Evolutionary conservation across 2,329 filamentous ascomycete species (phyloP).

Genomic region (Penicillium sp.): DNA sequence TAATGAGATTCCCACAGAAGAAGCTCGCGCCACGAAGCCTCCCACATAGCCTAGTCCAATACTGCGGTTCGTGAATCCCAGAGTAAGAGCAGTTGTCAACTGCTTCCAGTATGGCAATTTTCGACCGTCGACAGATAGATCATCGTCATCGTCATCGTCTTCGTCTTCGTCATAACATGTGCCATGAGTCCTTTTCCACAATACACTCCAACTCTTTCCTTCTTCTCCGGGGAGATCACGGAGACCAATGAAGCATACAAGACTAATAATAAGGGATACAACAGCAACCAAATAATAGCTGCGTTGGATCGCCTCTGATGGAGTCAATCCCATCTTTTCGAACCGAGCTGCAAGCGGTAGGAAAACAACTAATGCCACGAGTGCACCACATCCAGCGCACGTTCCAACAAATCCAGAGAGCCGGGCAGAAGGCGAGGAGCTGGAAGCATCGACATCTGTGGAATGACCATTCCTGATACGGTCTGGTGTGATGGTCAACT

Average conservation of each 20-base stretch:
- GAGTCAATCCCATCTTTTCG: slow-evolving; percentile 67
- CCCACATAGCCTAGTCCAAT: slow-evolving; percentile 88
- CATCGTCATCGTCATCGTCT: slow-evolving; percentile 10
- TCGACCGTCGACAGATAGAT: neutral
- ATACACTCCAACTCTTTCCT: slow-evolving; percentile 66
- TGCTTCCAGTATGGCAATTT: slow-evolving; percentile 49
- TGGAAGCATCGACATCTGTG: slow-evolving; percentile 9
- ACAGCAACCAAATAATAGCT: slow-evolving; percentile 84
- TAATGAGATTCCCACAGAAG: slow-evolving; percentile 89
- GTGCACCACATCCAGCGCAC: slow-evolving; percentile 87
- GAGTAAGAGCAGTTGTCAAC: slow-evolving; percentile 61
- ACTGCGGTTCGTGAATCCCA: slow-evolving; percentile 72
- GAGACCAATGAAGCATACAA: slow-evolving; percentile 77
- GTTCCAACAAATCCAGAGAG: slow-evolving; percentile 88
- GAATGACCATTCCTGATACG: slow-evolving; percentile 35
- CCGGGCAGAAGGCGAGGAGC: slow-evolving; percentile 52
- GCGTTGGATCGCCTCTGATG: slow-evolving; percentile 71
- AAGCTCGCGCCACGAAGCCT: slow-evolving; percentile 91
- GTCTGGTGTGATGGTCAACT: slow-evolving; percentile 58
- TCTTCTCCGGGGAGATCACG: slow-evolving; percentile 68
- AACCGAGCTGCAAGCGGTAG: slow-evolving; percentile 84
- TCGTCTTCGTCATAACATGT: slow-evolving; percentile 6
- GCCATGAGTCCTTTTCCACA: slow-evolving; percentile 34
- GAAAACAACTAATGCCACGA: slow-evolving; percentile 79
- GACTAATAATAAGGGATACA: slow-evolving; percentile 69